Percentiles rank a stretch among this genome's conserved stretches.
phyloP scores from a whole-genome alignment of 768 basidiomycete species.

The Crucibulum laeve region DNA sequence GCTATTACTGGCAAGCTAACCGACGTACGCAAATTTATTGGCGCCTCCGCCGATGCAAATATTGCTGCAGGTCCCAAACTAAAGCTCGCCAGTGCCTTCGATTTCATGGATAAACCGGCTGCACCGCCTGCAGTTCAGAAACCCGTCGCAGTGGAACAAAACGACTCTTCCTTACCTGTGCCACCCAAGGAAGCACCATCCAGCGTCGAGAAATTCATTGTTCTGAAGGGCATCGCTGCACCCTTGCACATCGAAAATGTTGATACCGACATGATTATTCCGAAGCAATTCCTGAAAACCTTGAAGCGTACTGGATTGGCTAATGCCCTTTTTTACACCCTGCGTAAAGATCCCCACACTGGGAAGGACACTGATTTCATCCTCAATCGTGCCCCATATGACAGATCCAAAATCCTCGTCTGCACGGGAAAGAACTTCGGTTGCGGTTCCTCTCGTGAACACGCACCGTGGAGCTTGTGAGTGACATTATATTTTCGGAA shows the following conservation, averaged over 20 bases:
- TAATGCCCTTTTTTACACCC: slow-evolving; percentile 76
- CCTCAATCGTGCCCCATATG: slow-evolving; percentile 76
- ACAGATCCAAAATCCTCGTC: slow-evolving; percentile 73
- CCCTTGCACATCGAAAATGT: slow-evolving; percentile 82
- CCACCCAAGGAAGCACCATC: slow-evolving; percentile 41
- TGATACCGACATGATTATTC: slow-evolving; percentile 94
- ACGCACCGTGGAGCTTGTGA: slow-evolving; percentile 85
- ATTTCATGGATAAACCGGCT: slow-evolving; percentile 74
- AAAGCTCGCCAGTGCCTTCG: slow-evolving; percentile 66
- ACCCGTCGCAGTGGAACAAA: slow-evolving; percentile 21
- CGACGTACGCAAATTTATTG: slow-evolving; percentile 77
- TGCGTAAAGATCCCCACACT: slow-evolving; percentile 74
- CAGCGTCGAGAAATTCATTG: slow-evolving; percentile 56
- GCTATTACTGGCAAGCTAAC: slow-evolving; percentile 82
- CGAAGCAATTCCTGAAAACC: slow-evolving; percentile 91
- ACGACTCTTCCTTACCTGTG: slow-evolving; percentile 25
- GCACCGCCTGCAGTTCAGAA: slow-evolving; percentile 48
- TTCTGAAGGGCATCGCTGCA: slow-evolving; percentile 72
- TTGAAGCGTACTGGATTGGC: slow-evolving; percentile 87
- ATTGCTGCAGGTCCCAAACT: slow-evolving; percentile 46
- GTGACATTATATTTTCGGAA: slow-evolving; percentile 20
- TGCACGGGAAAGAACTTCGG: slow-evolving; percentile 89
- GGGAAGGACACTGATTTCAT: slow-evolving; percentile 82
- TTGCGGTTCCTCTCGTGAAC: slow-evolving; percentile 86
- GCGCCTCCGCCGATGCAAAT: slow-evolving; percentile 36